Conservation (phyloP, 2,329 filamentous ascomycete genomes). For the Colletotrichum orchidophilum region DNA sequence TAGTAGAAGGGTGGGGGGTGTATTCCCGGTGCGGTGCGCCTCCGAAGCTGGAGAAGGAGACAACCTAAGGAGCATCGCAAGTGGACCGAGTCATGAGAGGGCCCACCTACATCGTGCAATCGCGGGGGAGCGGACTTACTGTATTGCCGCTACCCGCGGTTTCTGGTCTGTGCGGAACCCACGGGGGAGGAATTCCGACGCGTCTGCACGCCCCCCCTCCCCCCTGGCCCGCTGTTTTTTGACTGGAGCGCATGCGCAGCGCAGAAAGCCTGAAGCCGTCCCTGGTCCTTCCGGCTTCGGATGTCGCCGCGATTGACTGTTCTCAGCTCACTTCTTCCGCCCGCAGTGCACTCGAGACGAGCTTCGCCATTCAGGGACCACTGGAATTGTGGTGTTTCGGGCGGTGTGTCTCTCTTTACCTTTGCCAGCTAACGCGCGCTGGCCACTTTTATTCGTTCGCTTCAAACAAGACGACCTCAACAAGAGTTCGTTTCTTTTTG, state of each 20-base stretch:
- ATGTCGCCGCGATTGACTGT: not conserved
- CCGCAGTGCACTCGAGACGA: not conserved
- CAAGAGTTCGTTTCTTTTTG: not conserved
- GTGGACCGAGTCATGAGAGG: constrained; percentile 10
- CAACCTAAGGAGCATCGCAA: not conserved
- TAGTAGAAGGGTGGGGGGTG: not conserved
- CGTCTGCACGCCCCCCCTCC: not conserved
- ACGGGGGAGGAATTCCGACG: not conserved
- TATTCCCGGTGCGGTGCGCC: not conserved
- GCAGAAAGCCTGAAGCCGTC: not conserved
- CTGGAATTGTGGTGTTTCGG: not conserved
- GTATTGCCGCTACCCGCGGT: not conserved
- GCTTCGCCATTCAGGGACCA: not conserved
- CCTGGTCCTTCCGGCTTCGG: constrained; percentile 17
- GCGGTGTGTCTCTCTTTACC: not conserved
- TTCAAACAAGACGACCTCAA: not conserved
- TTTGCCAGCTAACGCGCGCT: not conserved
- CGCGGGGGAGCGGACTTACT: not conserved
- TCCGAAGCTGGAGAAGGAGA: constrained; percentile 12
- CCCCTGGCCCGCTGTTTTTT: not conserved
- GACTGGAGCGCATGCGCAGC: constrained; percentile 27
- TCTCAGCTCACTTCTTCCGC: constrained; percentile 2
- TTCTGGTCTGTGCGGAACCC: not conserved
- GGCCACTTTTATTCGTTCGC: not conserved
- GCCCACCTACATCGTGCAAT: constrained; percentile 3